phyloP scores from a whole-genome alignment of 306 rosid genomes.

The Styphnolobium japonicum region DNA sequence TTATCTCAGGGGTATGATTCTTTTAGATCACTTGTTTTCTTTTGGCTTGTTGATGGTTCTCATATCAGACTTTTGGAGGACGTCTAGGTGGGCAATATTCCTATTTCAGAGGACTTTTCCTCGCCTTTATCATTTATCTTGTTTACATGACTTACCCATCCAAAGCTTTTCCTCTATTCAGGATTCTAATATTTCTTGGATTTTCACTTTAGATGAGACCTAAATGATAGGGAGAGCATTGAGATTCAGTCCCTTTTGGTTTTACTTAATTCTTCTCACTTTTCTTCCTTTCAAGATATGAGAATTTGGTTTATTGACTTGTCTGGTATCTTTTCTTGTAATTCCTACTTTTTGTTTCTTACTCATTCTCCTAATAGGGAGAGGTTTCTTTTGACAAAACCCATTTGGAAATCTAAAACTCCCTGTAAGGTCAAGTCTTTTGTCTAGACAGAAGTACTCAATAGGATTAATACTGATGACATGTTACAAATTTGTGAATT shows the following conservation, averaged over 20 bases:
- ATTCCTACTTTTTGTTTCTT: not conserved
- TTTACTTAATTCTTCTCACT: not conserved
- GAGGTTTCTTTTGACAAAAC: too few relatives aligned
- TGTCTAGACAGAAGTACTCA: not conserved
- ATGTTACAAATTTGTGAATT: not conserved
- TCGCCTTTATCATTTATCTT: not conserved
- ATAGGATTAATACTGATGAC: not conserved
- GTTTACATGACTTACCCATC: not conserved
- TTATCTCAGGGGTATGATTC: not conserved
- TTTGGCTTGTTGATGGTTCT: not conserved
- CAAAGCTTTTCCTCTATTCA: not conserved
- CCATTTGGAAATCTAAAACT: slow-evolving; percentile 5
- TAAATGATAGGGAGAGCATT: not conserved
- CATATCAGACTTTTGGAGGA: not conserved
- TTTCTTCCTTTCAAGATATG: not conserved
- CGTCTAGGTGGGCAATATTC: not conserved
- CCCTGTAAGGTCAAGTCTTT: not conserved
- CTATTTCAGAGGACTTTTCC: not conserved
- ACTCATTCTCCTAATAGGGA: not conserved
- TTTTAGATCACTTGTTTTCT: too few relatives aligned
- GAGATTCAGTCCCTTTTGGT: not conserved
- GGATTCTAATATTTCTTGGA: not conserved
- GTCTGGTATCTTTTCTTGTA: not conserved
- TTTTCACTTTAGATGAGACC: not conserved
- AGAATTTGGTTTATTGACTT: not conserved